Conservation (phyloP, 768 basidiomycete genomes). For the Scleroderma citrinum region DNA sequence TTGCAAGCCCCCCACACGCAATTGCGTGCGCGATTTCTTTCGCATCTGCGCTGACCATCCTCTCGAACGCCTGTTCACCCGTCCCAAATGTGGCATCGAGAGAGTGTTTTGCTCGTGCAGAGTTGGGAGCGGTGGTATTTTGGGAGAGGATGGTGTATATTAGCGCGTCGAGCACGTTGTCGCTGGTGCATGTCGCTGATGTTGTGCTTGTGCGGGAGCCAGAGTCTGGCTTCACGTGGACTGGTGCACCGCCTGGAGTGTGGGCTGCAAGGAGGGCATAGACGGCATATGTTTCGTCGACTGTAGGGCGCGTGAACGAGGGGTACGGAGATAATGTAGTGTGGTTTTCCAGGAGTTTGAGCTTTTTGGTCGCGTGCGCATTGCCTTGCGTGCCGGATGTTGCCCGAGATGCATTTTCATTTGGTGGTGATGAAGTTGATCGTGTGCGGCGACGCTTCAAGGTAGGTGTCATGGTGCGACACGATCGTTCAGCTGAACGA, state of each 20-base stretch:
- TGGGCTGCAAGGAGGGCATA: slow-evolving; percentile 35
- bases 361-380: slow-evolving; percentile 36
- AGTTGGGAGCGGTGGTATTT: slow-evolving; percentile 49
- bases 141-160: slow-evolving; percentile 58
- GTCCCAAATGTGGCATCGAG: slow-evolving; percentile 45
- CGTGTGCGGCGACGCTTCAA: not conserved
- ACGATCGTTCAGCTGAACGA: no score
- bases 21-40: slow-evolving; percentile 44
- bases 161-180: slow-evolving; percentile 52
- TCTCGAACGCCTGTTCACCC: slow-evolving; percentile 39
- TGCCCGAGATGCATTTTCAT: not conserved
- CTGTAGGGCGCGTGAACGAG: slow-evolving; percentile 38
- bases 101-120: slow-evolving; percentile 41
- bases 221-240: not conserved
- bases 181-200: slow-evolving; percentile 41
- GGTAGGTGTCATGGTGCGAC: not conserved
- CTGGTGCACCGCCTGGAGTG: slow-evolving; percentile 29
- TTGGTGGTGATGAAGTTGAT: not conserved
- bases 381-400: not conserved
- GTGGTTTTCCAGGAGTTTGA: slow-evolving; percentile 43
- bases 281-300: slow-evolving; percentile 35
- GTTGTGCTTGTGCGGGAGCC: slow-evolving; percentile 17
- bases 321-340: slow-evolving; percentile 42
- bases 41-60: slow-evolving; percentile 40
- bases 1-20: slow-evolving; percentile 50